These are phyloP conservation scores for Davidsoniella eucalypti DNA, from an alignment of 2,329 filamentous ascomycete genomes.

Conservation along the genomic window DNA sequence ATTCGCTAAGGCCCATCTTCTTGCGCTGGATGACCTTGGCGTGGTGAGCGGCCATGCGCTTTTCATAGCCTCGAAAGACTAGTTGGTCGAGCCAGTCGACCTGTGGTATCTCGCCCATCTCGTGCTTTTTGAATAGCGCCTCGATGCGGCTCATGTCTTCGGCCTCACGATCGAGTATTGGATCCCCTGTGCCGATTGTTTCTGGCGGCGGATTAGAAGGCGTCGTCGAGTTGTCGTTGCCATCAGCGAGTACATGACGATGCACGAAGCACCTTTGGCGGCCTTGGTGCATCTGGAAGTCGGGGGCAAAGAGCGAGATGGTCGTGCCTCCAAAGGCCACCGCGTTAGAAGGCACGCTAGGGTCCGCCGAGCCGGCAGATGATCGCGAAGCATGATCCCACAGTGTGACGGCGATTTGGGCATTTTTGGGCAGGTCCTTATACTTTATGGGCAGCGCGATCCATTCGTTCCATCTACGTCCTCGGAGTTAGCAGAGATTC, in stretches of 20 bases:
- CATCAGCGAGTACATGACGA: conserved; percentile 69
- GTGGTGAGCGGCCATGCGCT: conserved; percentile 28
- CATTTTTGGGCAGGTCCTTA: conserved; percentile 62
- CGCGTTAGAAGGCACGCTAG: conserved; percentile 55
- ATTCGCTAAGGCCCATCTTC: conserved; percentile 19
- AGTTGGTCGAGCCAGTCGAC: conserved; percentile 93
- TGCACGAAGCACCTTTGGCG: conserved; percentile 82
- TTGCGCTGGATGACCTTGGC: conserved; percentile 19
- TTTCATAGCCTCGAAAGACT: conserved; percentile 81
- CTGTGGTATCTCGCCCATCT: conserved; percentile 87
- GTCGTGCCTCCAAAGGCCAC: conserved; percentile 92
- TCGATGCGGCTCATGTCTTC: conserved; percentile 83
- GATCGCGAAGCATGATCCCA: conserved; percentile 50
- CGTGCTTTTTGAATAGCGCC: conserved; percentile 86
- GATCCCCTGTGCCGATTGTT: conserved; percentile 31
- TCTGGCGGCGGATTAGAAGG: conserved; percentile 43
- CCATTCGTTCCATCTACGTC: conserved; percentile 82
- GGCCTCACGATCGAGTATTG: conserved; percentile 46
- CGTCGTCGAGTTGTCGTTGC: conserved; percentile 62
- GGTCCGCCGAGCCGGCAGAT: conserved; percentile 66
- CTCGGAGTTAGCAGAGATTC: background rate
- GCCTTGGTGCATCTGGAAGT: conserved; percentile 82
- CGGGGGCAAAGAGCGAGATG: conserved; percentile 75
- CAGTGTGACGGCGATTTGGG: conserved; percentile 77
- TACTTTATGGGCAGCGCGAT: conserved; percentile 74